Evolutionary conservation across 192 early-diverging fungal genomes (phyloP).

Genomic region (Geranomyces michiganensis): DNA sequence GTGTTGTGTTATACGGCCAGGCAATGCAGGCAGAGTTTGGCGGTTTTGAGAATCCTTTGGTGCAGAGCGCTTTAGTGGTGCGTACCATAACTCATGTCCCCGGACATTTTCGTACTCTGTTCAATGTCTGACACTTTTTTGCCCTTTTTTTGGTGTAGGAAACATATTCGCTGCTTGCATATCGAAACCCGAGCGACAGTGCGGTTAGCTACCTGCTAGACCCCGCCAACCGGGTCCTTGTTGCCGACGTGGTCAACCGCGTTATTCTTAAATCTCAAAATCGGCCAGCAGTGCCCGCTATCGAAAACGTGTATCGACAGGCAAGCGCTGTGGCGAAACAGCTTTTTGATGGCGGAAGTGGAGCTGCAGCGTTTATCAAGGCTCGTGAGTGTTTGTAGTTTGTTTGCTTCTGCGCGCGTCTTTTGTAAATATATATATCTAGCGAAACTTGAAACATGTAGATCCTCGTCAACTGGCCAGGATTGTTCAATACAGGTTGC

Average conservation of each 20-base stretch:
- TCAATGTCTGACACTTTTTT: too few species aligned
- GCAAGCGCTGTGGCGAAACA: conserved; percentile 12
- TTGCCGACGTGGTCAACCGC: conserved; percentile 38
- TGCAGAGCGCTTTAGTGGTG: conserved; percentile 49
- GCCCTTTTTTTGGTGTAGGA: conserved; percentile 25
- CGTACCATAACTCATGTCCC: too few species aligned
- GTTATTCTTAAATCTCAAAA: conserved; percentile 29
- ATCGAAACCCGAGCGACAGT: conserved; percentile 31
- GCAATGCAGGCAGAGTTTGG: conserved; percentile 62
- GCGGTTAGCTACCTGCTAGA: conserved; percentile 38
- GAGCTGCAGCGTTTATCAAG: conserved; percentile 26
- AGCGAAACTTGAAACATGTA: background rate
- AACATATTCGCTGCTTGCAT: conserved; percentile 43
- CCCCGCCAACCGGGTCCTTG: conserved; percentile 8
- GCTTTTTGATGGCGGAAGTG: conserved; percentile 19
- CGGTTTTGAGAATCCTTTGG: conserved; percentile 38
- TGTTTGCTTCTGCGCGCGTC: background rate
- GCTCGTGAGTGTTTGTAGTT: conserved; percentile 21
- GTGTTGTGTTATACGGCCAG: conserved; percentile 52
- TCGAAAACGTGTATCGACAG: conserved; percentile 31
- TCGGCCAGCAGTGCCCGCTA: conserved; percentile 25
- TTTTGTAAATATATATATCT: background rate
- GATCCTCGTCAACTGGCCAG: background rate
- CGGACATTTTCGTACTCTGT: too few species aligned
- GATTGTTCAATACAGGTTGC: too few species aligned